Conservation (phyloP, 345 rosid species). For the Citrus reticulata region DNA sequence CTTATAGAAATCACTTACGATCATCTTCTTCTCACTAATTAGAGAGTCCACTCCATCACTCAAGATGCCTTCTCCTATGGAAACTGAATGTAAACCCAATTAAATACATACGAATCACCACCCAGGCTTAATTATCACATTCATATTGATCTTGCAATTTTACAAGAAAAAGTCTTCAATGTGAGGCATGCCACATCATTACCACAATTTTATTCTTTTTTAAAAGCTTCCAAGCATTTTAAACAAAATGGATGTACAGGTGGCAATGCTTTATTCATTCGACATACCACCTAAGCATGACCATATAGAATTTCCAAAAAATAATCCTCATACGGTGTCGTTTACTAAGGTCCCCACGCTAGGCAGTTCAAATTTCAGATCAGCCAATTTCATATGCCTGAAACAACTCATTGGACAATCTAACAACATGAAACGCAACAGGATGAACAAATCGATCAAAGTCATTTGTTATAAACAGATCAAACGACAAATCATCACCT, state of each 20-base stretch:
- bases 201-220: background rate
- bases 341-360: background rate
- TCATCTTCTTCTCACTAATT: background rate
- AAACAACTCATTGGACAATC: background rate
- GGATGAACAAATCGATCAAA: background rate
- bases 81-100: background rate
- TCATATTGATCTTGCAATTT: background rate
- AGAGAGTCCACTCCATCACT: background rate
- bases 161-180: background rate
- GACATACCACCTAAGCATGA: background rate
- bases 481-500: constrained; percentile 31
- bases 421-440: background rate
- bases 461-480: background rate
- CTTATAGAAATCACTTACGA: background rate
- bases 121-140: background rate
- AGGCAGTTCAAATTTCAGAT: background rate
- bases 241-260: background rate
- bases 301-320: background rate
- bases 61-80: background rate
- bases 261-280: background rate
- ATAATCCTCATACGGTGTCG: background rate
- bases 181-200: background rate
- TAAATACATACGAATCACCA: background rate
- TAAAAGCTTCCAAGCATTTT: too few relatives aligned
- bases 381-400: background rate